Evolutionary conservation across 1,284 basidiomycete genomes (phyloP).

Genomic region (Apiotrichum domesticum): DNA sequence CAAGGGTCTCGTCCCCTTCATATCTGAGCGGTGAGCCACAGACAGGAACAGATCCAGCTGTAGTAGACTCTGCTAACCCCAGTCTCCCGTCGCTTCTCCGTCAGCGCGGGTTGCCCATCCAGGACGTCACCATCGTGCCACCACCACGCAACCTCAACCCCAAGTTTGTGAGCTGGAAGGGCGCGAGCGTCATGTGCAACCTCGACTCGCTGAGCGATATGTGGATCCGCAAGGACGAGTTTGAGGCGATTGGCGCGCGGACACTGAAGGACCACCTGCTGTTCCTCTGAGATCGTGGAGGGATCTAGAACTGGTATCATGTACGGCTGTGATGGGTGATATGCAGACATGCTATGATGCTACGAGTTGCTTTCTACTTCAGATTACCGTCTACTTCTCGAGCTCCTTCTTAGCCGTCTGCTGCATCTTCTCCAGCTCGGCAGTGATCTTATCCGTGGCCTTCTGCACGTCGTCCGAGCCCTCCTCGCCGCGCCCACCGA

Average conservation of each 20-base stretch:
- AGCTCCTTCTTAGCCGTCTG: slow-evolving; percentile 44
- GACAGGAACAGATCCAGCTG: slow-evolving; percentile 61
- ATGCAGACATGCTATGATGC: too few species aligned
- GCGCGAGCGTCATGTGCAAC: slow-evolving; percentile 84
- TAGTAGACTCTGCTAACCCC: slow-evolving; percentile 3
- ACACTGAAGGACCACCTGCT: slow-evolving; percentile 49
- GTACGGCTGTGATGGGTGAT: too few species aligned
- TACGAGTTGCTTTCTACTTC: background rate
- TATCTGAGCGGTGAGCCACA: slow-evolving; percentile 49
- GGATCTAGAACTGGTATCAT: too few species aligned
- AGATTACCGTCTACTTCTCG: slow-evolving; percentile 25
- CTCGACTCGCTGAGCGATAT: slow-evolving; percentile 83
- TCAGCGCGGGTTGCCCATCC: slow-evolving; percentile 79
- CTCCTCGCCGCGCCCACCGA: slow-evolving; percentile 34
- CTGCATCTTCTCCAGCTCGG: slow-evolving; percentile 36
- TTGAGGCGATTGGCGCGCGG: slow-evolving; percentile 56
- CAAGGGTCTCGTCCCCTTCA: slow-evolving; percentile 38
- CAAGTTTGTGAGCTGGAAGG: slow-evolving; percentile 86
- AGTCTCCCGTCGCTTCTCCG: slow-evolving; percentile 57
- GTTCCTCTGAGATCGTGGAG: slow-evolving; percentile 27
- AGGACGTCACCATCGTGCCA: slow-evolving; percentile 80
- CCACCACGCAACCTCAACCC: slow-evolving; percentile 91
- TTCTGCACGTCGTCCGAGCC: slow-evolving; percentile 41
- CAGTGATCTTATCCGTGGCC: slow-evolving; percentile 33
- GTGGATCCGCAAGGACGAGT: slow-evolving; percentile 81